A percentile compares a stretch with the other conserved stretches of the same genome.
Conservation (phyloP, 371 early-diverging fungal species). For the Mucor mucedo region DNA sequence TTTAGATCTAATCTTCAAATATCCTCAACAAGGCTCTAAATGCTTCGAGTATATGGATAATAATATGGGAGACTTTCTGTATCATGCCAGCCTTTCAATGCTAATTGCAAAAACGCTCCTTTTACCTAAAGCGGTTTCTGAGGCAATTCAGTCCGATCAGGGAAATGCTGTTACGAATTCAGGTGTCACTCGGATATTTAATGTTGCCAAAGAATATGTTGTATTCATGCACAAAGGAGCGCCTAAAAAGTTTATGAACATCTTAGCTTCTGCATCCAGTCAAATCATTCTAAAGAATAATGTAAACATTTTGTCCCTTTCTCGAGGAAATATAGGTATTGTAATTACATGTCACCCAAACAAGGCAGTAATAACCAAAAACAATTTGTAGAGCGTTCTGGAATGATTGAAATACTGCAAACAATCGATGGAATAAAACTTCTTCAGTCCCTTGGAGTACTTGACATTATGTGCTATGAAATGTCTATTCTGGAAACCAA, state of each 20-base stretch:
- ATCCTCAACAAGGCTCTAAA: neutral
- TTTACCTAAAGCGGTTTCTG: conserved; percentile 34
- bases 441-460: conserved; percentile 29
- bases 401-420: conserved; percentile 30
- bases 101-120: conserved; percentile 29
- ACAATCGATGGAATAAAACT: conserved; percentile 34
- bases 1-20: conserved; percentile 19
- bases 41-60: conserved; percentile 13
- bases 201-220: conserved; percentile 20
- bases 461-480: conserved; percentile 32
- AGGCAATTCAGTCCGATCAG: conserved; percentile 32
- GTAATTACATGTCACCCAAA: neutral
- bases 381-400: conserved; percentile 5
- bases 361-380: neutral
- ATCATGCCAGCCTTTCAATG: conserved; percentile 12
- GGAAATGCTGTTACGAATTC: conserved; percentile 27
- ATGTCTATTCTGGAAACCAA: conserved; percentile 1
- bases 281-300: conserved; percentile 12
- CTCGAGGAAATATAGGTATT: conserved; percentile 40
- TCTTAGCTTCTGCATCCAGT: conserved; percentile 17
- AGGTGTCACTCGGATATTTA: conserved; percentile 15
- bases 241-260: conserved; percentile 9
- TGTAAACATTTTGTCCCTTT: conserved; percentile 38
- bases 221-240: conserved; percentile 16
- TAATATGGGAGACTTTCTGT: conserved; percentile 3